A percentile compares a stretch with the other conserved stretches of the same genome.
phyloP scores from a whole-genome alignment of 352 stramenopile species.

The Pythium biforme region DNA sequence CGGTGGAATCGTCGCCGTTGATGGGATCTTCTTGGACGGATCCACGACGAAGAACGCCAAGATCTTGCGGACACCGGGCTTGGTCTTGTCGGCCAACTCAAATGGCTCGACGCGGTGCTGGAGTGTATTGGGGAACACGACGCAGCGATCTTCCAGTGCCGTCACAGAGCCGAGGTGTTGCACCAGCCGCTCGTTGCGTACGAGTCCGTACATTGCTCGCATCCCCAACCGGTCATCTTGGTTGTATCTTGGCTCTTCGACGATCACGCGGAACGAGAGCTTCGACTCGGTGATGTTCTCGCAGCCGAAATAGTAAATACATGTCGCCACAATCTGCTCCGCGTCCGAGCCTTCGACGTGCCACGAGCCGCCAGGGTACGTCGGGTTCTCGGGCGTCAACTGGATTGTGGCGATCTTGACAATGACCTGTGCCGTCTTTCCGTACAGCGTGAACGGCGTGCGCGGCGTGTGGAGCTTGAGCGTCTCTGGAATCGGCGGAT shows the following conservation, averaged over 20 bases:
- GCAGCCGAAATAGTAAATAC: conserved; percentile 35
- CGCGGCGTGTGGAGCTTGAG: not conserved
- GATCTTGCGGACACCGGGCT: conserved; percentile 34
- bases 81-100: conserved; percentile 25
- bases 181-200: conserved; percentile 3
- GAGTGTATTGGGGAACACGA: conserved; percentile 36
- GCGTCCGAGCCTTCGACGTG: conserved; percentile 32
- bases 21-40: conserved; percentile 30
- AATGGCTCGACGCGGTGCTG: conserved; percentile 34
- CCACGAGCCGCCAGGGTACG: conserved; percentile 30
- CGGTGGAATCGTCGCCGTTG: conserved; percentile 26
- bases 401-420: conserved; percentile 35
- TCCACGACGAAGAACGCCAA: conserved; percentile 39
- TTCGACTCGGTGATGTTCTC: conserved; percentile 36
- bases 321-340: conserved; percentile 35
- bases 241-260: conserved; percentile 19
- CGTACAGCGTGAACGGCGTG: conserved; percentile 8
- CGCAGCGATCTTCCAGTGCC: conserved; percentile 15
- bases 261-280: conserved; percentile 26
- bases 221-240: conserved; percentile 19
- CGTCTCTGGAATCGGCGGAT: conserved; percentile 20
- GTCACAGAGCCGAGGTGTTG: conserved; percentile 19
- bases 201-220: conserved; percentile 12
- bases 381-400: conserved; percentile 34
- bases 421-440: conserved; percentile 31